Evolutionary conservation across 345 rosid species (phyloP), one percentile per base, ranked within the genome.

Genomic region (Eucalyptus pauciflora): DNA sequence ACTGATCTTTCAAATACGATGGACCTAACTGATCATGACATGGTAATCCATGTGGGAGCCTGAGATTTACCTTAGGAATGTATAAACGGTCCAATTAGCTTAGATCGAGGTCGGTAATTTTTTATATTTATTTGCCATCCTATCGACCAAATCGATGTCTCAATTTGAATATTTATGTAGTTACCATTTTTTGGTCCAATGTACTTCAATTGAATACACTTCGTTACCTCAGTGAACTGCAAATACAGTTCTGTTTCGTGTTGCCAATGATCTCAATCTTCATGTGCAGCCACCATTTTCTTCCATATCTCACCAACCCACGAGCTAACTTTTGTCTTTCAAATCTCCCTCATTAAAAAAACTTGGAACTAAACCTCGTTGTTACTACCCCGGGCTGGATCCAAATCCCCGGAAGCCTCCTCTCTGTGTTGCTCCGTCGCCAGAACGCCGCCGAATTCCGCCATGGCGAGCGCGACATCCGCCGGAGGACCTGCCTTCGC

Each of bases 401-500:
- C 85, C 15, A 2, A 22, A 76, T 45, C 27, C 27, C 27, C 48
- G 15, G 24, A 43, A 76, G 22, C 48, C 9, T 24, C 85, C 85
- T 76, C 48, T 37, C 83, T 37, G 43, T 20, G 48, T 18, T 76
- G 83, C 48, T 76, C 83, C 46, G 48, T 10, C 27, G 15, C 48
- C 48, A 15, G 83, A 76, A 76, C 8, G 8, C 83, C 25, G 48
- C 46, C 27, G 27, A 76, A 37, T 76, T 37, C 83, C 27, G 27
- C 83, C 83, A 37, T 11, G 5, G 83, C 13, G 15, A 76, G 13
- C 25, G 25, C 15, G 15, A 56, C 50, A 8, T 86, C 86, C 9
- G 31, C 89, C 1, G 83, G 85, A 56, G 88, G 88, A 33, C 6
- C 25, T 11, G 90, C 50, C 37, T 89, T 79, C 46, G 93, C 91